These are phyloP conservation scores for Omphalotus guepiniiformis DNA, from an alignment of 768 basidiomycete species.

Conservation along the genomic window DNA sequence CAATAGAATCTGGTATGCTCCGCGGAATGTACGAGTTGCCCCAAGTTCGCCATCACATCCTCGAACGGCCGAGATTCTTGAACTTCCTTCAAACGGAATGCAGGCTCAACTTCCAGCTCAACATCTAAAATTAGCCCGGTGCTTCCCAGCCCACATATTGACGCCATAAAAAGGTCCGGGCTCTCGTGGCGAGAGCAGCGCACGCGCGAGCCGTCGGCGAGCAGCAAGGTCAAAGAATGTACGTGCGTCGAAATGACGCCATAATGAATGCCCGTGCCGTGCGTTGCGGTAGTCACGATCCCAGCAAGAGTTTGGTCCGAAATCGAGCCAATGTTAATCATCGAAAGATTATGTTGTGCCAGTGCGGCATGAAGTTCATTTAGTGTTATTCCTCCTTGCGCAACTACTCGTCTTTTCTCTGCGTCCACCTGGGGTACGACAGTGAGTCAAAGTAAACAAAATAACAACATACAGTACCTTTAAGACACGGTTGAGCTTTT, in stretches of 20 bases:
- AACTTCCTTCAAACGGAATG: constrained; percentile 75
- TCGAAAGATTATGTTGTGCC: constrained; percentile 64
- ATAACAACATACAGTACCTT: constrained; percentile 61
- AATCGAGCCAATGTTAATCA: constrained; percentile 93
- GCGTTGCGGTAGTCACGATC: constrained; percentile 89
- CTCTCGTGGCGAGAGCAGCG: constrained; percentile 60
- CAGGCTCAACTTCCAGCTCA: constrained; percentile 72
- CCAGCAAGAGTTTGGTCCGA: constrained; percentile 95
- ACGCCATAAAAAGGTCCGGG: constrained; percentile 80
- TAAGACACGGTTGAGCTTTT: constrained; percentile 64
- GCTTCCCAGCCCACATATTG: constrained; percentile 85
- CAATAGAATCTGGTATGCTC: constrained; percentile 96
- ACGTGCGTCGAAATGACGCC: constrained; percentile 82
- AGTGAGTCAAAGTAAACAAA: constrained; percentile 16
- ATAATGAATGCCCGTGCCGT: constrained; percentile 82
- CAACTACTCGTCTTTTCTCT: constrained; percentile 62
- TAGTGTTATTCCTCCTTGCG: constrained; percentile 77
- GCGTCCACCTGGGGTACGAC: constrained; percentile 55
- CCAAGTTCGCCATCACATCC: constrained; percentile 53
- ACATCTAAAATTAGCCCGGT: constrained; percentile 86
- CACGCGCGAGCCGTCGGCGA: constrained; percentile 70
- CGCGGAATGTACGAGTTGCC: constrained; percentile 52
- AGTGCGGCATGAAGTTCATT: constrained; percentile 69
- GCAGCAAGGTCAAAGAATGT: constrained; percentile 65
- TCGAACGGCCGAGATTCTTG: constrained; percentile 62